These are phyloP conservation scores for Penicillium arizonense DNA, from an alignment of 495 filamentous ascomycete genomes.

Conservation along the genomic window DNA sequence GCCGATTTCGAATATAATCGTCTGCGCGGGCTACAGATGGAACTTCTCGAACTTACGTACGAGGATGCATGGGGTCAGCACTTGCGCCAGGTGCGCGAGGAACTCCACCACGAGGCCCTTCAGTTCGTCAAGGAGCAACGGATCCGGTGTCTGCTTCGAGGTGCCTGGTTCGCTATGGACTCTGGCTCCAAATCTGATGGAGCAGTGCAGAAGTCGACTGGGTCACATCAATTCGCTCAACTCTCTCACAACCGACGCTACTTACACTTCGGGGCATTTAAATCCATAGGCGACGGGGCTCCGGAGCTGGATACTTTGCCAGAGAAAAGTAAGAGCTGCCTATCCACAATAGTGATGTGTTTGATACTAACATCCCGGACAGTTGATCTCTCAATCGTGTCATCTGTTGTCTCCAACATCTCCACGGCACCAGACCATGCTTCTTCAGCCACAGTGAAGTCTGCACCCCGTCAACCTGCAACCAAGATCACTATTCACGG, in stretches of 20 bases:
- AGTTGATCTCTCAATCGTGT: constrained; percentile 86
- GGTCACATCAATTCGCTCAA: constrained; percentile 76
- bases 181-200: constrained; percentile 37
- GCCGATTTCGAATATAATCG: constrained; percentile 74
- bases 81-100: constrained; percentile 85
- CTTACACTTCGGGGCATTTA: constrained; percentile 90
- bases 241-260: constrained; percentile 89
- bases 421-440: constrained; percentile 54
- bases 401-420: constrained; percentile 91
- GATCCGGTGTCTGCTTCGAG: constrained; percentile 84
- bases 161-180: constrained; percentile 81
- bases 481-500: constrained; percentile 94
- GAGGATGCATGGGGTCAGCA: constrained; percentile 94
- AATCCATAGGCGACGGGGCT: constrained; percentile 56
- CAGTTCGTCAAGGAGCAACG: constrained; percentile 97
- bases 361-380: constrained; percentile 11
- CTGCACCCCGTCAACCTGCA: constrained; percentile 48
- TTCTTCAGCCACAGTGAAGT: constrained; percentile 57
- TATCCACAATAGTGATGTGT: not conserved
- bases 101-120: constrained; percentile 85
- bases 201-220: constrained; percentile 35
- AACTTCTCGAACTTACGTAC: constrained; percentile 83
- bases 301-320: constrained; percentile 72
- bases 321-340: constrained; percentile 62
- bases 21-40: constrained; percentile 90